phyloP scores from a whole-genome alignment of 352 stramenopile species.

The Globisporangium ultimum region DNA sequence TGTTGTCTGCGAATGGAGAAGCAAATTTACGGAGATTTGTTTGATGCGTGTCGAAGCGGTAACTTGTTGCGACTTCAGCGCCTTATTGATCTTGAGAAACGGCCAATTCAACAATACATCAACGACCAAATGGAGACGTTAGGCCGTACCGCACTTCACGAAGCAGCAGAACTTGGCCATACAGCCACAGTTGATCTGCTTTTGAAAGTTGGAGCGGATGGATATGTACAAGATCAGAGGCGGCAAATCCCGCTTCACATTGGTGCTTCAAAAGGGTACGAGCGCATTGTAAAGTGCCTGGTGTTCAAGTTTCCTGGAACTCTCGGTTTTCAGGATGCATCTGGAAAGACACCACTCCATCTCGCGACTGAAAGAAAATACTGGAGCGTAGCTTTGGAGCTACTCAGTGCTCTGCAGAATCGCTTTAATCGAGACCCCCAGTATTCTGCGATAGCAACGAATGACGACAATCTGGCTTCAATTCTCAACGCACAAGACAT shows the following conservation, averaged over 20 bases:
- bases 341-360: constrained; percentile 47
- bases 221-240: constrained; percentile 47
- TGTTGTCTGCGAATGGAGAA: constrained; percentile 49
- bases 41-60: constrained; percentile 43
- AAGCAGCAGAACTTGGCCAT: constrained; percentile 58
- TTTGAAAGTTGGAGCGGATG: constrained; percentile 52
- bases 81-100: constrained; percentile 58
- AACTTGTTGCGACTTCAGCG: constrained; percentile 55
- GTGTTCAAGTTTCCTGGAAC: constrained; percentile 38
- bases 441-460: not conserved
- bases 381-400: constrained; percentile 20
- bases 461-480: not conserved
- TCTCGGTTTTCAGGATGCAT: constrained; percentile 28
- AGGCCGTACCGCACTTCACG: constrained; percentile 45
- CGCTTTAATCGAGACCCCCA: not conserved
- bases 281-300: constrained; percentile 50
- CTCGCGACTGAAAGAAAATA: constrained; percentile 37
- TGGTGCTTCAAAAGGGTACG: constrained; percentile 37
- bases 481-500: constrained; percentile 32
- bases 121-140: constrained; percentile 42
- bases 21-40: constrained; percentile 52
- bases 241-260: constrained; percentile 43
- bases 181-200: constrained; percentile 52
- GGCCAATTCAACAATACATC: constrained; percentile 39
- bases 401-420: constrained; percentile 28